Base-by-base conservation (phyloP, 129 eudicot genomes). In the Pulicaria dysenterica region DNA sequence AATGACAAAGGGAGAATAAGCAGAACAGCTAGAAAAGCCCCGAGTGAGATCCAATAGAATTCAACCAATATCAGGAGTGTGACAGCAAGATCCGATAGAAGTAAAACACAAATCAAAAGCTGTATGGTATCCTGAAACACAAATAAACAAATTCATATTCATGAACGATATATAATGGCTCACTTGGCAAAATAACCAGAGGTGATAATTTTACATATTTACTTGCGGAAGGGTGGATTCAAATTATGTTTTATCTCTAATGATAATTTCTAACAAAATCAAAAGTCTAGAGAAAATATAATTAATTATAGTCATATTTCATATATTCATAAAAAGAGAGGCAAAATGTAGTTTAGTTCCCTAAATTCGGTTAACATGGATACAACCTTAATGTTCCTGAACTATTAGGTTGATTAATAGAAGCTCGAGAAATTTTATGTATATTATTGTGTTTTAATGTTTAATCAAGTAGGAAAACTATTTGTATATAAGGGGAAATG, bases 1-100 rank as follows among this genome's bases (percentile, higher is more conserved):
- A 89, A 59, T 2, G 98, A 93, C 14, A 93, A 63, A 67, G 98
- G 98, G 70, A 93, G 96, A 79, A 93, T 73, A 19, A 93, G 96
- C 74, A 93, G 74, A 77, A 93, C 89, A 31, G 90, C 92, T 54
- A 93, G 89, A 80, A 93, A 93, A 40, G 96, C 89, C 63, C 88
- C 95, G 14, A 89, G 82, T 50, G 98, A 89, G 47, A 89, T 85
- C 98, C 96, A 93, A 73, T 87, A 93, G 65, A 83, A 89, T 73
- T 87, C 83, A 72, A 93, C 78, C 82, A 93, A 79, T 76, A 85
- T 80, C 5, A 93, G 96, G 61, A 89, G 85, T 13, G 98, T 89
- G 38, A 89, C 87, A 40, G 84, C 85, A 13, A 93, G 85, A 75
- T 93, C 98, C 54, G 86, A 84, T 67, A 93, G 64, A 85, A 93